Percentiles rank a stretch among this genome's conserved stretches.
Conservation (phyloP, 116 monocot species). For the Zostera marina region DNA sequence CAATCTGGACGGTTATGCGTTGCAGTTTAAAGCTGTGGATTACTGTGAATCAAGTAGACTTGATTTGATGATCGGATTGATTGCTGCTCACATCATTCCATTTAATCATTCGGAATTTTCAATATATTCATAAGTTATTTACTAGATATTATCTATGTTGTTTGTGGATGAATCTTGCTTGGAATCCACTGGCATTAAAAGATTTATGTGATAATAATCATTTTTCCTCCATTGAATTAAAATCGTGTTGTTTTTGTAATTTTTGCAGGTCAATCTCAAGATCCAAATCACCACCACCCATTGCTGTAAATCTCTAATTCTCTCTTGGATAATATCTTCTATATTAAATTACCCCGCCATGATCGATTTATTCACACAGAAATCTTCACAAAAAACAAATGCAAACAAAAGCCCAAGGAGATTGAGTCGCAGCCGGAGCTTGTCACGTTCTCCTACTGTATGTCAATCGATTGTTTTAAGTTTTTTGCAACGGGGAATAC, state of each 20-base stretch:
- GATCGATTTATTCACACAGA: background rate
- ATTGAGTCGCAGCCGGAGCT: conserved; percentile 17
- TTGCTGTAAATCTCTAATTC: background rate
- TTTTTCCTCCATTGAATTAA: background rate
- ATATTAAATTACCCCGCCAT: background rate
- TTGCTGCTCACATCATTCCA: too few relatives aligned
- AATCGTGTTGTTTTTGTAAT: background rate
- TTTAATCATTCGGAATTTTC: too few relatives aligned
- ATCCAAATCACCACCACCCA: background rate
- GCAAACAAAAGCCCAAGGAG: conserved; percentile 16
- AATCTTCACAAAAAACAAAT: background rate
- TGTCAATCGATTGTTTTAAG: background rate
- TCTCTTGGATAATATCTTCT: background rate
- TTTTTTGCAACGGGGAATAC: background rate
- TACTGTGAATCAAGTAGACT: too few relatives aligned
- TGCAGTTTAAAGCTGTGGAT: too few relatives aligned
- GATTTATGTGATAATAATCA: background rate
- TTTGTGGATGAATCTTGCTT: too few relatives aligned
- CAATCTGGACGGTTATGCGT: too few relatives aligned
- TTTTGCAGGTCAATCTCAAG: background rate
- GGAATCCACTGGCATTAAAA: too few relatives aligned
- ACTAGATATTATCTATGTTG: too few relatives aligned
- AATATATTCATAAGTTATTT: too few relatives aligned
- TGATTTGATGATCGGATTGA: too few relatives aligned
- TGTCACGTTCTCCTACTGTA: conserved; percentile 15